Evolutionary conservation across 352 stramenopile genomes (phyloP), one percentile per base, ranked within the genome.

Genomic region (Peronosclerospora sorghi): DNA sequence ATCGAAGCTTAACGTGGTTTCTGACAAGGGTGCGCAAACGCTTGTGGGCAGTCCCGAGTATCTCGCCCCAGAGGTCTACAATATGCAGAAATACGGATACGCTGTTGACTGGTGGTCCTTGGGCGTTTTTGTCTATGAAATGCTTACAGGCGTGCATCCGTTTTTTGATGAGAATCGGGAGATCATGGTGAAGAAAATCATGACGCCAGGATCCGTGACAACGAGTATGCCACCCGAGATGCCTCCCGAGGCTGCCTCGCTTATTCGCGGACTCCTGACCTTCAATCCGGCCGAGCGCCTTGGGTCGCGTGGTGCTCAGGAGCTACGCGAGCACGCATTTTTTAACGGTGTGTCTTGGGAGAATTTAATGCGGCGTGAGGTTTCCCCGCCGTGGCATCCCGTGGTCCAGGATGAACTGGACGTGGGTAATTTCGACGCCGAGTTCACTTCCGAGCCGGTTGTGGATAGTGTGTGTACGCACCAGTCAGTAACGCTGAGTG

Each of bases 81-180:
- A 65, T 32, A 64, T 81, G 65, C 53, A 74, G 54, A 78, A 75
- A 54, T 84, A 87, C 37, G 67, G 67, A 62, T 92, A 73, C 56
- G 85, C 76, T 30, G 86, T 95, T 7, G 87, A 96, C 54, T 96
- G 86, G 86, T 96, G 86, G 86, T 93, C 81, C 36, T 68, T 96
- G 3, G 87, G 87, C 12, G 73, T 96, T 17, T 77, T 96, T 20
- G 44, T 95, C 9, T 91, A 77, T 45, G 87, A 96, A 52, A 96
- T 96, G 79, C 60, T 96, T n/a, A 88, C 82, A 13, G 80, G 79
- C 0, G 52, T 68, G 15, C 84, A 95, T 62, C 87, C 87, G 7
- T 96, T 96, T 59, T 73, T 86, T 29, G 80, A 90, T 36, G 66
- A 83, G 12, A 90, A 88, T 39, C 82, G 85, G 35, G 71, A 91